These are phyloP conservation scores for Dryas octopetala DNA, from an alignment of 306 rosid species.

Conservation along the genomic window DNA sequence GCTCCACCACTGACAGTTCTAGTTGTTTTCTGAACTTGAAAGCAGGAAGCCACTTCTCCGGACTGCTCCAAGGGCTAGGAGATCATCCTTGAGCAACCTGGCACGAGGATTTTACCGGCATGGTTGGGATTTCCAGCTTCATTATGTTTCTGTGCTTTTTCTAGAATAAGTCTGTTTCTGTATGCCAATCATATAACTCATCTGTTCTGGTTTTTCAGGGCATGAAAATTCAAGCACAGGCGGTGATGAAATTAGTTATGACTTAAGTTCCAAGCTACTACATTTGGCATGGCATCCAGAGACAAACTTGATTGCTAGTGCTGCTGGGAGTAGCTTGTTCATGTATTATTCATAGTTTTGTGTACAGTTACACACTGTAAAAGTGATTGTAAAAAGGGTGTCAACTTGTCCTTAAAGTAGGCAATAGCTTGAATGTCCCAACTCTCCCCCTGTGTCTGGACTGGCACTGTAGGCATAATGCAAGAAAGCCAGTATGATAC, in stretches of 20 bases:
- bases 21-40: background rate
- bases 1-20: background rate
- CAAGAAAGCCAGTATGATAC: background rate
- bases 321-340: slow-evolving; percentile 53
- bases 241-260: slow-evolving; percentile 25
- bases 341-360: slow-evolving; percentile 45
- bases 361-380: slow-evolving; percentile 20
- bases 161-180: background rate
- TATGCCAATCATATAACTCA: background rate
- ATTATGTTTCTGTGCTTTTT: background rate
- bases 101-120: slow-evolving; percentile 49
- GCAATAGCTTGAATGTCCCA: background rate
- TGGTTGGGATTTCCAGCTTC: slow-evolving; percentile 30
- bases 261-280: slow-evolving; percentile 44
- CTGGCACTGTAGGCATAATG: background rate
- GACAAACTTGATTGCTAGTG: slow-evolving; percentile 56
- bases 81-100: slow-evolving; percentile 54
- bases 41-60: slow-evolving; percentile 36
- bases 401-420: slow-evolving; percentile 1
- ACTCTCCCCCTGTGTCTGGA: background rate
- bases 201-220: slow-evolving; percentile 35
- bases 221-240: slow-evolving; percentile 35
- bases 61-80: slow-evolving; percentile 44
- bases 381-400: slow-evolving; percentile 6
- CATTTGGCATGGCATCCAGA: slow-evolving; percentile 71